Conservation (phyloP, 2,329 filamentous ascomycete species). For the Cercospora citrullina region DNA sequence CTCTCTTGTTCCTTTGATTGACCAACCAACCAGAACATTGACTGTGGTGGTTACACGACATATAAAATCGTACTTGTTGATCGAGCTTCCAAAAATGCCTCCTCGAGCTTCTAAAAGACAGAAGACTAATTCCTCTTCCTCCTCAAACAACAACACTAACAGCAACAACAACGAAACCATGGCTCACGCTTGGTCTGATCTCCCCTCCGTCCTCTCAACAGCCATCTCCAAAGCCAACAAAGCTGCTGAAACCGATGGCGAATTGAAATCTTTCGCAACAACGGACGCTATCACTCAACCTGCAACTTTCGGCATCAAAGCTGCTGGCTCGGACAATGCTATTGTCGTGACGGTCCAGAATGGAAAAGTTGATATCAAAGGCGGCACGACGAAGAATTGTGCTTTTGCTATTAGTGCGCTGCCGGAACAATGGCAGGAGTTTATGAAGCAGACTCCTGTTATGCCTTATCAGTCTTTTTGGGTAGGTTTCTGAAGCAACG, state of each 20-base stretch:
- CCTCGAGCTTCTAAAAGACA: constrained; percentile 23
- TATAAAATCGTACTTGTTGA: constrained; percentile 9
- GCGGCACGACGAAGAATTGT: constrained; percentile 30
- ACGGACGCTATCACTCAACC: constrained; percentile 35
- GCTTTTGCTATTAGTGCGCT: constrained; percentile 45
- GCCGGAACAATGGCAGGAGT: constrained; percentile 50
- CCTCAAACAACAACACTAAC: neutral
- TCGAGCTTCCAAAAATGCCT: constrained; percentile 15
- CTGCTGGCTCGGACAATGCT: constrained; percentile 32
- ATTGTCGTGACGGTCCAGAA: constrained; percentile 37
- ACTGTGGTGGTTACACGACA: constrained; percentile 18
- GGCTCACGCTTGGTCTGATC: constrained; percentile 36
- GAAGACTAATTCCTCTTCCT: constrained; percentile 19
- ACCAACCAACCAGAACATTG: neutral
- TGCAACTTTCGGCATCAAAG: constrained; percentile 39
- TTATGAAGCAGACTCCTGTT: constrained; percentile 47
- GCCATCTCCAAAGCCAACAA: constrained; percentile 35
- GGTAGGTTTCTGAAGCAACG: too few relatives aligned
- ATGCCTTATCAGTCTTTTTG: constrained; percentile 50
- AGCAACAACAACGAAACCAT: constrained; percentile 19
- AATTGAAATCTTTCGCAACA: constrained; percentile 37
- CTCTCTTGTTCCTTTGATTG: neutral
- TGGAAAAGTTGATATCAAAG: constrained; percentile 31
- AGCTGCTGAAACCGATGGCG: constrained; percentile 31
- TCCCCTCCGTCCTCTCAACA: constrained; percentile 31